Evolutionary conservation across 352 stramenopile species (phyloP).

Genomic region (Globisporangium parvum): DNA sequence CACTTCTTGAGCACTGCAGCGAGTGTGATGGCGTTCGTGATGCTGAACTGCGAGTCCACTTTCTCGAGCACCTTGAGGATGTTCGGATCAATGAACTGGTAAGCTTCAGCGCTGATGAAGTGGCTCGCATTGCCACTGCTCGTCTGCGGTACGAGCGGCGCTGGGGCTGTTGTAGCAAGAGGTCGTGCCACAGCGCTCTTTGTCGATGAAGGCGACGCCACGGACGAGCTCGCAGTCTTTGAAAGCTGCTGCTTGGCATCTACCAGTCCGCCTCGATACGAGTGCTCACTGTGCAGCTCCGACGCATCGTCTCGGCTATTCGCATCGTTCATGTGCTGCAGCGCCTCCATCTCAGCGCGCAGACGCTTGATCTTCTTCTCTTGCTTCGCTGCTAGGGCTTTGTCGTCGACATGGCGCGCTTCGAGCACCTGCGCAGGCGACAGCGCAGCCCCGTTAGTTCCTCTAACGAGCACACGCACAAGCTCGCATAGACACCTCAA

Average conservation of each 20-base stretch:
- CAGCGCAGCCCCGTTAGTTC: neutral
- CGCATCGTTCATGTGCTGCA: conserved; percentile 61
- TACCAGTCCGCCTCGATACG: conserved; percentile 4
- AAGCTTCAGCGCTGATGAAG: conserved; percentile 34
- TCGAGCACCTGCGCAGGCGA: conserved; percentile 39
- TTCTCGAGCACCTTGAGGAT: conserved; percentile 79
- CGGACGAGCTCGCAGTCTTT: neutral
- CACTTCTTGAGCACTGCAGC: conserved; percentile 66
- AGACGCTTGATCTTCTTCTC: conserved; percentile 70
- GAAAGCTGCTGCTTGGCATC: neutral
- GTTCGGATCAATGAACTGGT: conserved; percentile 72
- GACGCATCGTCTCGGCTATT: conserved; percentile 25
- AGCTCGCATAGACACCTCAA: neutral
- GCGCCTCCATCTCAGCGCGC: conserved; percentile 62
- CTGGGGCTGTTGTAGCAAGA: neutral
- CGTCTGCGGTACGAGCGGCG: neutral
- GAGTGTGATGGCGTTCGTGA: conserved; percentile 71
- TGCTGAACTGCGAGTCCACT: conserved; percentile 83
- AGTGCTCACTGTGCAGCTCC: conserved; percentile 17
- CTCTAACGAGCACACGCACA: neutral
- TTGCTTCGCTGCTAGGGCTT: conserved; percentile 38
- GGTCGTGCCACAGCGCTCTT: neutral
- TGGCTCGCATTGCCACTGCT: conserved; percentile 12
- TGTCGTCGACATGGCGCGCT: conserved; percentile 51
- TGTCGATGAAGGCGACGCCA: neutral